Base-by-base conservation (phyloP, 1,284 basidiomycete genomes). In the Mycosarcoma maydis region DNA sequence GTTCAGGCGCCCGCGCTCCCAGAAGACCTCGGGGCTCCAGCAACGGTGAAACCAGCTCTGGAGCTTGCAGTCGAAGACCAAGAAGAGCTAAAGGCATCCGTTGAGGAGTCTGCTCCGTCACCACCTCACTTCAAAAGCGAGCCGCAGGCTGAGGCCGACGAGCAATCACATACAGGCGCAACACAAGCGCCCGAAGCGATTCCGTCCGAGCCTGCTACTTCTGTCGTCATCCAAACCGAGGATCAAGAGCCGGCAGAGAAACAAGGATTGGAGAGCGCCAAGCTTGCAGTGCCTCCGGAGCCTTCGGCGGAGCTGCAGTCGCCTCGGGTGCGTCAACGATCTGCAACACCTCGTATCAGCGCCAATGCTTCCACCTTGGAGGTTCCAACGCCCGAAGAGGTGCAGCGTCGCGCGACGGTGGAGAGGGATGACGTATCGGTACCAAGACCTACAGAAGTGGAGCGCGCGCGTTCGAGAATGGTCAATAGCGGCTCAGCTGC, bases 1-100 rank as follows among this genome's bases (percentile, higher is more conserved):
- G 41, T 67, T 9, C 57, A 67, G 32, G 61, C 64, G n/a, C 57
- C 64, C 4, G 47, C 53, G 6, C 33, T 50, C 22, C 64, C 56
- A 4, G 57, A 61, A 5, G 50, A 32, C 17, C 50, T 23, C n/a
- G 43, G 50, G 42, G 32, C 24, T 27, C 30, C 39, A 33, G 37
- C 19, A 11, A 13, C 44, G 14, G 37, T 22, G 4, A 45, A 43
- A 16, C 8, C 36, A 6, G 14, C 29, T 3, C 7, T 10, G 10
- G 59, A 46, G 4, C 10, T 22, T 16, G 23, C 33, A 3, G 23
- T 20, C 23, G 32, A 50, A 19, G 37, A 49, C 4, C 11, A 10
- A 22, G 23, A 36, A n/a, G 37, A 46, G 34, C 24, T 11, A n/a
- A 24, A 29, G n/a, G 41, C 33, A 8, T 5, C 42, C 11, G 19